These are phyloP conservation scores for Alternaria arborescens DNA, from an alignment of 2,329 filamentous ascomycete genomes.

Conservation along the genomic window DNA sequence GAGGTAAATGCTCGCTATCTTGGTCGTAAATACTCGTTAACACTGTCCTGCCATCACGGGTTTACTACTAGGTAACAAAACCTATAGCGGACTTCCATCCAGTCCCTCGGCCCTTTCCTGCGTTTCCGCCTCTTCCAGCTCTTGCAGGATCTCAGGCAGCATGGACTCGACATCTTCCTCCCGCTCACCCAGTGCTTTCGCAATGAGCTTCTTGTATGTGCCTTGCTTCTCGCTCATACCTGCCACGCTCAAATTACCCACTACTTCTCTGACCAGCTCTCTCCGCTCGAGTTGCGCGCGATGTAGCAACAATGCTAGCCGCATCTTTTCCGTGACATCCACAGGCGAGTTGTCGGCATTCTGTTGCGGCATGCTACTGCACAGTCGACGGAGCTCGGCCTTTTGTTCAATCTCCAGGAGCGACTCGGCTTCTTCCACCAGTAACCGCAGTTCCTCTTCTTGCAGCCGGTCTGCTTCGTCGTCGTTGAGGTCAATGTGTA, in stretches of 20 bases:
- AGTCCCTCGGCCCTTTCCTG: constrained; percentile 48
- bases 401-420: constrained; percentile 57
- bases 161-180: constrained; percentile 74
- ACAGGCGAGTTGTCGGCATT: constrained; percentile 45
- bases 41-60: background rate
- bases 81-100: constrained; percentile 44
- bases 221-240: constrained; percentile 77
- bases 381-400: constrained; percentile 48
- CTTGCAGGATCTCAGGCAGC: constrained; percentile 59
- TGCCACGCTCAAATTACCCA: constrained; percentile 72
- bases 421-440: constrained; percentile 52
- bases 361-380: constrained; percentile 30
- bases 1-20: constrained; percentile 13
- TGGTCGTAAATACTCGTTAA: constrained; percentile 21
- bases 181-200: constrained; percentile 71
- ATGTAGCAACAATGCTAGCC: constrained; percentile 66
- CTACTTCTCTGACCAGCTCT: constrained; percentile 71
- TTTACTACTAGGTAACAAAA: background rate
- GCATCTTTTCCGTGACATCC: constrained; percentile 61
- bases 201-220: constrained; percentile 74
- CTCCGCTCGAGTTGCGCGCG: constrained; percentile 67
- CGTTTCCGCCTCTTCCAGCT: constrained; percentile 59
- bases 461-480: constrained; percentile 49
- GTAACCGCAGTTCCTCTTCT: constrained; percentile 49
- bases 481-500: constrained; percentile 45